Conservation (phyloP, 345 rosid genomes). For the Linum tenue region DNA sequence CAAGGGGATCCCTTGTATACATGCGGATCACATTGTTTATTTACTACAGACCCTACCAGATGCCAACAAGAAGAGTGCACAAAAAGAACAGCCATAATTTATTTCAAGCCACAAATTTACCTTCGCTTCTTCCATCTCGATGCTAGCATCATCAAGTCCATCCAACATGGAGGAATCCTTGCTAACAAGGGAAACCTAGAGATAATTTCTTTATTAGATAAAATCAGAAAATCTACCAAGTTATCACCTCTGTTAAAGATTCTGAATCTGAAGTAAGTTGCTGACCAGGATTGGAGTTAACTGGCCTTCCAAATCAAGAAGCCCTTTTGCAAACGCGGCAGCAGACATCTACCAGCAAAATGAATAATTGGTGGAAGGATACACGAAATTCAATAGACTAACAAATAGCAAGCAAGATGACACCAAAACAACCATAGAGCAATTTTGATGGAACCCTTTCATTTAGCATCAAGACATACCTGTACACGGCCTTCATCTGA, state of each 20-base stretch:
- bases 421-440: constrained; percentile 7
- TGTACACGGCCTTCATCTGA: constrained; percentile 99
- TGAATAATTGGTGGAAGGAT: constrained; percentile 3
- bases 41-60: too few species aligned
- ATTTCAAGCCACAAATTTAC: constrained; percentile 34
- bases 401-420: constrained; percentile 9
- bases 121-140: constrained; percentile 95
- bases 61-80: background rate
- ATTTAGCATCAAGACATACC: constrained; percentile 32
- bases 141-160: constrained; percentile 91
- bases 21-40: too few species aligned
- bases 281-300: constrained; percentile 95
- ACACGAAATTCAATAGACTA: constrained; percentile 3
- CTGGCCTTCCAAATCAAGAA: constrained; percentile 98
- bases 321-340: constrained; percentile 99
- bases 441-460: background rate
- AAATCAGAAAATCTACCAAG: constrained; percentile 8
- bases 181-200: constrained; percentile 97
- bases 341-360: constrained; percentile 84
- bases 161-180: constrained; percentile 99
- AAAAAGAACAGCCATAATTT: constrained; percentile 10
- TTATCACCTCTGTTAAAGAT: background rate
- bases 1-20: too few species aligned
- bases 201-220: constrained; percentile 18
- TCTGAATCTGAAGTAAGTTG: constrained; percentile 7